Conservation (phyloP, 2,329 filamentous ascomycete genomes). For the Penicillium sp. region DNA sequence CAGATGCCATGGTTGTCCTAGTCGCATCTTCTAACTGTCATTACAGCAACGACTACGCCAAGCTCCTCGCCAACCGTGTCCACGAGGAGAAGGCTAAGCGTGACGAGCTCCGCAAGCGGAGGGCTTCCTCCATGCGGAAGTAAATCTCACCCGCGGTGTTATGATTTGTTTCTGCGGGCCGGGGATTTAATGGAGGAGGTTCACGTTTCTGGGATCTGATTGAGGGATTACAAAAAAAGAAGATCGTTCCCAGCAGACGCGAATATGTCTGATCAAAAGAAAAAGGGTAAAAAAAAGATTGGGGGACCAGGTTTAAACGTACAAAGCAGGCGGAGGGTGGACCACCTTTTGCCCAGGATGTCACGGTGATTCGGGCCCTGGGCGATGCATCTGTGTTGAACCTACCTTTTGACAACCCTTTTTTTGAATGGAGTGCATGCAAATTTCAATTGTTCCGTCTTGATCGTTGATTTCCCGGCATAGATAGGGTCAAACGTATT, state of each 20-base stretch:
- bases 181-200: conserved; percentile 36
- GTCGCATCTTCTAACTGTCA: conserved; percentile 24
- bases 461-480: too few relatives aligned
- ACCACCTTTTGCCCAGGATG: conserved; percentile 18
- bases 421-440: conserved; percentile 31
- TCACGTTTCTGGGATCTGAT: conserved; percentile 36
- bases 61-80: conserved; percentile 95
- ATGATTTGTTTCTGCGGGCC: conserved; percentile 33
- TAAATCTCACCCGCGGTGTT: conserved; percentile 50
- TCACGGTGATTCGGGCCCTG: conserved; percentile 20
- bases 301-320: conserved; percentile 21
- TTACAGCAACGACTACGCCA: conserved; percentile 86
- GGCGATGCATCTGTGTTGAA: conserved; percentile 26
- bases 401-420: conserved; percentile 29
- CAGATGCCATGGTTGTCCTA: background rate
- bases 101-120: conserved; percentile 92
- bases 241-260: conserved; percentile 22
- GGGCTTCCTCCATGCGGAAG: conserved; percentile 91
- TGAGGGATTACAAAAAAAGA: conserved; percentile 23
- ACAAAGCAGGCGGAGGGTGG: conserved; percentile 21
- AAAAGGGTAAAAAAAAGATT: conserved; percentile 18
- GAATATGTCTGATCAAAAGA: conserved; percentile 27
- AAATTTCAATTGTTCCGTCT: conserved; percentile 24
- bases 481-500: too few relatives aligned
- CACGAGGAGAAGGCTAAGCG: conserved; percentile 92